Evolutionary conservation across 306 rosid genomes (phyloP).

Genomic region (Cicer judaicum): DNA sequence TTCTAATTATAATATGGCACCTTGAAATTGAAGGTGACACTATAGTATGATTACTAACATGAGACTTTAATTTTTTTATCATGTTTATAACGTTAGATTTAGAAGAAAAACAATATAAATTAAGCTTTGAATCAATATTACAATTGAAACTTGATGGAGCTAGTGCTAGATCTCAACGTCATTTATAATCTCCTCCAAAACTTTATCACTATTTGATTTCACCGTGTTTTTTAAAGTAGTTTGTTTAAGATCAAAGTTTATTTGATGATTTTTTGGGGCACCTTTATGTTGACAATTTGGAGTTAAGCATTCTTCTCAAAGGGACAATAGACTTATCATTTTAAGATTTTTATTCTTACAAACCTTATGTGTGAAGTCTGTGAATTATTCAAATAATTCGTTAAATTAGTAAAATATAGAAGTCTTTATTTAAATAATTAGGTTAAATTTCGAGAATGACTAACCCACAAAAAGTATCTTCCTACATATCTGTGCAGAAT

Average conservation of each 20-base stretch:
- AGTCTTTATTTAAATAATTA: no score
- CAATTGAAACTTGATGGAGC: slow-evolving; percentile 70
- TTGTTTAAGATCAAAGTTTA: slow-evolving; percentile 59
- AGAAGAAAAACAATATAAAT: slow-evolving; percentile 65
- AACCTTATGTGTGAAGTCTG: no score
- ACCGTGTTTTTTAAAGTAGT: slow-evolving; percentile 50
- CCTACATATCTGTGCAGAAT: no score
- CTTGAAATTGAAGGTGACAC: slow-evolving; percentile 47
- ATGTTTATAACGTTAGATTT: no score
- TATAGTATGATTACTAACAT: no score
- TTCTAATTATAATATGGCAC: slow-evolving; percentile 48
- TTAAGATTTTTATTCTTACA: no score
- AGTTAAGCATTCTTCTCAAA: background rate
- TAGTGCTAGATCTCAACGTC: slow-evolving; percentile 75
- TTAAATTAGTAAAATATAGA: no score
- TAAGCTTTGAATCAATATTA: slow-evolving; percentile 66
- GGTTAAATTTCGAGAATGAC: no score
- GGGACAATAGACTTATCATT: no score
- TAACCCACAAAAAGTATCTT: no score
- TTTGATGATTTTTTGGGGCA: slow-evolving; percentile 28
- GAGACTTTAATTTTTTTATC: no score
- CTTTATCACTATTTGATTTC: slow-evolving; percentile 48
- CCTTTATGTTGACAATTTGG: slow-evolving; percentile 44
- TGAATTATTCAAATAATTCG: no score
- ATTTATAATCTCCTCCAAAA: slow-evolving; percentile 54